phyloP scores from a whole-genome alignment of 108 stramenopile species.

The Aurantiochytrium sp. region DNA sequence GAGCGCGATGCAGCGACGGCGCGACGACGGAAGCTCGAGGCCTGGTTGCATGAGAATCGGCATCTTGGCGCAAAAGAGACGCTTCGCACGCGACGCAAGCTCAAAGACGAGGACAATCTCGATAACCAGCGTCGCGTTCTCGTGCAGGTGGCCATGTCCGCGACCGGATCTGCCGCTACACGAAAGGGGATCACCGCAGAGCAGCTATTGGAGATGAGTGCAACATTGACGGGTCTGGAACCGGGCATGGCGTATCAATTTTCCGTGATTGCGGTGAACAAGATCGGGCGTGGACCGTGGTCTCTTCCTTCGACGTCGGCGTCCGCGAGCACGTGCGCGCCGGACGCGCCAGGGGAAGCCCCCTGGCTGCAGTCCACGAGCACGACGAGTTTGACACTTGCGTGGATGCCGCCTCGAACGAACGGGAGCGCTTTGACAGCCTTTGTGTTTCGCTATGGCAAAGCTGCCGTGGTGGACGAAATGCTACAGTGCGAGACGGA shows the following conservation, averaged over 20 bases:
- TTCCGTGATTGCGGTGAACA: background rate
- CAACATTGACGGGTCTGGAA: background rate
- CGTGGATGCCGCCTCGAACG: background rate
- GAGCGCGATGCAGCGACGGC: background rate
- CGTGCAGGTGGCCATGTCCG: background rate
- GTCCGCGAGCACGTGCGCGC: background rate
- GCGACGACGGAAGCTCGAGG: background rate
- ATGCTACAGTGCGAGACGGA: background rate
- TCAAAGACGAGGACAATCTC: background rate
- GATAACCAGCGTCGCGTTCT: background rate
- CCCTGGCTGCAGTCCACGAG: background rate
- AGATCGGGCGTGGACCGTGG: background rate
- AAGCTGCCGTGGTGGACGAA: background rate
- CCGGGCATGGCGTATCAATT: conserved; percentile 14
- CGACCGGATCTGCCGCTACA: background rate
- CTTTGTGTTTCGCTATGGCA: background rate
- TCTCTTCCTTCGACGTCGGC: background rate
- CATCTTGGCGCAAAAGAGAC: conserved; percentile 2
- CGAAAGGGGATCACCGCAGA: background rate
- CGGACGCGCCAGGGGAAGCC: background rate
- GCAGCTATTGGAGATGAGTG: background rate
- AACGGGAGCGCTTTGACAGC: background rate
- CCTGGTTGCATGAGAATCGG: background rate
- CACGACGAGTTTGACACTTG: background rate
- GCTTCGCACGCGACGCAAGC: background rate